A percentile compares a stretch with the other conserved stretches of the same genome.
phyloP scores from a whole-genome alignment of 805 yeast species.

The Sugiyamaella americana region DNA sequence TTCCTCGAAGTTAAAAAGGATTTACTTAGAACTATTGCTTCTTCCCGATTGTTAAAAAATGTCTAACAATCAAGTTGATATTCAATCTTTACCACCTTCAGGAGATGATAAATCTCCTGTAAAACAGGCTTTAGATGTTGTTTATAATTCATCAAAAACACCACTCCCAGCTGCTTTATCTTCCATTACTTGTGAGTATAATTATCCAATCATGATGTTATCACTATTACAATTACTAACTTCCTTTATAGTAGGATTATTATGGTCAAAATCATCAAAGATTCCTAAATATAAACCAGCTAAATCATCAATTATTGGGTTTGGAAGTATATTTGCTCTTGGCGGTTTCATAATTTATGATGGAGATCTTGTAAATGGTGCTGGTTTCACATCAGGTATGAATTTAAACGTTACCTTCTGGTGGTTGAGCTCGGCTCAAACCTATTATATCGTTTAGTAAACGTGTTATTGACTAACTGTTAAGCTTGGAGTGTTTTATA shows the following conservation, averaged over 20 bases:
- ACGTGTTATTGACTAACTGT: neutral
- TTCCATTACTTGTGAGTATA: conserved; percentile 18
- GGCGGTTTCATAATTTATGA: conserved; percentile 55
- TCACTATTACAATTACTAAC: neutral
- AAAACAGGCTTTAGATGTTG: neutral
- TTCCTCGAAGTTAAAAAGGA: no score
- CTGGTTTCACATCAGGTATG: conserved; percentile 51
- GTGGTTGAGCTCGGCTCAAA: no score
- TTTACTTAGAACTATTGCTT: no score
- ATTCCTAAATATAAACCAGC: conserved; percentile 16
- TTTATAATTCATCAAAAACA: conserved; percentile 17
- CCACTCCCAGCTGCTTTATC: conserved; percentile 24
- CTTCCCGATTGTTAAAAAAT: neutral
- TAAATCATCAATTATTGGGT: conserved; percentile 19
- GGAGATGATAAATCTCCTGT: neutral
- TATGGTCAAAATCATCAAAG: conserved; percentile 12
- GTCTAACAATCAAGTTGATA: neutral
- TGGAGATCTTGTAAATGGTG: conserved; percentile 69
- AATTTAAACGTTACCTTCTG: neutral
- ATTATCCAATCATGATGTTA: neutral
- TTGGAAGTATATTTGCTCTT: conserved; percentile 25
- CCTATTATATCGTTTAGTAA: neutral
- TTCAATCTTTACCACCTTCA: neutral
- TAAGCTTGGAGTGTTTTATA: conserved; percentile 79
- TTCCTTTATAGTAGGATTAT: conserved; percentile 15